Evolutionary conservation across 2,329 filamentous ascomycete species (phyloP).

Genomic region (Fusarium austroafricanum): DNA sequence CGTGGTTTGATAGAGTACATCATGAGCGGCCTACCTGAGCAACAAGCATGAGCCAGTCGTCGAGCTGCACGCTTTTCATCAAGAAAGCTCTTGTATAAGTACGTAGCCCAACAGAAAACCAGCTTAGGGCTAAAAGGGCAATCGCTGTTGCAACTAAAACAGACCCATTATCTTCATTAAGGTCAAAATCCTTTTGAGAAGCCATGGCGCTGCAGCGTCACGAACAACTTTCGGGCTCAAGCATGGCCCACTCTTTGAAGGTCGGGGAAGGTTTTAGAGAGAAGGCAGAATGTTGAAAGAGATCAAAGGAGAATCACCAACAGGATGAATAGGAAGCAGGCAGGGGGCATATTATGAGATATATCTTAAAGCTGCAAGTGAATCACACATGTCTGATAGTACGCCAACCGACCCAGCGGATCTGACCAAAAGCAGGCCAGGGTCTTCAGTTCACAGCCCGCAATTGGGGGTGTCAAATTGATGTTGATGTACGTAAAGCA

Average conservation of each 20-base stretch:
- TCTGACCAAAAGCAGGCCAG: slow-evolving; percentile 20
- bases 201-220: slow-evolving; percentile 49
- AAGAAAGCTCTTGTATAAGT: slow-evolving; percentile 58
- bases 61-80: slow-evolving; percentile 59
- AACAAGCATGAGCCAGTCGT: slow-evolving; percentile 66
- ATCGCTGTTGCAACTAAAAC: slow-evolving; percentile 53
- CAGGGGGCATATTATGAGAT: slow-evolving; percentile 32
- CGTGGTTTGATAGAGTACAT: neutral
- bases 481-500: slow-evolving; percentile 24
- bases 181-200: slow-evolving; percentile 47
- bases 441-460: slow-evolving; percentile 17
- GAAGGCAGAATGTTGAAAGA: neutral
- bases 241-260: slow-evolving; percentile 34
- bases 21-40: slow-evolving; percentile 55
- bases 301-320: slow-evolving; percentile 1
- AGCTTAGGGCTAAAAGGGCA: slow-evolving; percentile 55
- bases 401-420: slow-evolving; percentile 17
- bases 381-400: slow-evolving; percentile 12
- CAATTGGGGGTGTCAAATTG: slow-evolving; percentile 19
- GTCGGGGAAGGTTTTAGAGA: slow-evolving; percentile 5
- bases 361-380: slow-evolving; percentile 33
- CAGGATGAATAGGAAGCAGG: slow-evolving; percentile 1
- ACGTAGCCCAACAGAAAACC: slow-evolving; percentile 57
- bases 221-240: slow-evolving; percentile 25
- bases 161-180: slow-evolving; percentile 54